Evolutionary conservation across 306 rosid species (phyloP).

Genomic region (Fragaria nilgerrensis): DNA sequence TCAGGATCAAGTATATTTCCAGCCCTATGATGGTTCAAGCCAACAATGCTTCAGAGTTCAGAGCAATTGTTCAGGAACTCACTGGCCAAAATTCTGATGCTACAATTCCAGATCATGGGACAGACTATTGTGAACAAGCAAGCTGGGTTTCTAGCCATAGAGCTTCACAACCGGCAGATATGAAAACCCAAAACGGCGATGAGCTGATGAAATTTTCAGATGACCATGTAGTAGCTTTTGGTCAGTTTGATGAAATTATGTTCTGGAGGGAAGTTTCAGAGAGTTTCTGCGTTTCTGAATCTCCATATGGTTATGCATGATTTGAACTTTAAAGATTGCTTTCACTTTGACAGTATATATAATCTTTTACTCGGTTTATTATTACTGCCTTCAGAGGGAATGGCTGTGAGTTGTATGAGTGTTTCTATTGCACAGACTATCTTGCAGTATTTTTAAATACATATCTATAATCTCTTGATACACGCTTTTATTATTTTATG

Average conservation of each 20-base stretch:
- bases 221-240: not conserved
- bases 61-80: conserved; percentile 51
- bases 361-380: not conserved
- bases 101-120: not conserved
- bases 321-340: too few species aligned
- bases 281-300: not conserved
- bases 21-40: conserved; percentile 50
- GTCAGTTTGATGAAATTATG: conserved; percentile 22
- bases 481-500: too few species aligned
- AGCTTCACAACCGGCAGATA: not conserved
- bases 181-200: not conserved
- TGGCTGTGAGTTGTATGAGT: not conserved
- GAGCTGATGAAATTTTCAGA: not conserved
- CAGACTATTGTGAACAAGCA: not conserved
- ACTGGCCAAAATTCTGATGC: conserved; percentile 38
- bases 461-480: too few species aligned
- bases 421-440: not conserved
- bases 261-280: conserved; percentile 26
- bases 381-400: not conserved
- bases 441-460: too few species aligned
- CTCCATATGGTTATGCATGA: conserved; percentile 21
- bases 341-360: not conserved
- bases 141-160: conserved; percentile 4
- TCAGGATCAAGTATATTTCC: conserved; percentile 48
- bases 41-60: conserved; percentile 41